These are phyloP conservation scores for Pseudocercospora musae DNA, from an alignment of 2,329 filamentous ascomycete genomes.

Conservation along the genomic window DNA sequence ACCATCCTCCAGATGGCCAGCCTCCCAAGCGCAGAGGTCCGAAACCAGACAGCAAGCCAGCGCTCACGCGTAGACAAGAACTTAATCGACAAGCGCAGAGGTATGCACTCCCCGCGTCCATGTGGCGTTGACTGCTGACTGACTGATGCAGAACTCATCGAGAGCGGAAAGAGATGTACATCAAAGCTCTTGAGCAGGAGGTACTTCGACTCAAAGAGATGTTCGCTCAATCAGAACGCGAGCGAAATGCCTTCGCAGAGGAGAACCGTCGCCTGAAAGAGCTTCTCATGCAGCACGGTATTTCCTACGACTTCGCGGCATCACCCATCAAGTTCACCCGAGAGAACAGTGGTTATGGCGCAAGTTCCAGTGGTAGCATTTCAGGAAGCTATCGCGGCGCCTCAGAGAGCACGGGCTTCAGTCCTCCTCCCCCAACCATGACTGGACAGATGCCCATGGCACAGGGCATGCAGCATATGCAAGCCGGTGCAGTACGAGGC, in stretches of 20 bases:
- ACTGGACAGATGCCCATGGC: slow-evolving; percentile 10
- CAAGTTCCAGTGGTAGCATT: slow-evolving; percentile 53
- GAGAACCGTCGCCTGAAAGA: slow-evolving; percentile 76
- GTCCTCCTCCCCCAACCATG: slow-evolving; percentile 37
- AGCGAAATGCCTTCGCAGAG: slow-evolving; percentile 70
- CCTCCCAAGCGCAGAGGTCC: slow-evolving; percentile 85
- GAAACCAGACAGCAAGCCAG: slow-evolving; percentile 94
- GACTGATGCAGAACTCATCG: slow-evolving; percentile 74
- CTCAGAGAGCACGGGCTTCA: slow-evolving; percentile 47
- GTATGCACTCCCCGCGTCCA: slow-evolving; percentile 44
- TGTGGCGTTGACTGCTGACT: not conserved
- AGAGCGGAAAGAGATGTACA: slow-evolving; percentile 93
- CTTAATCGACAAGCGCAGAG: slow-evolving; percentile 93
- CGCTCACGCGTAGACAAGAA: slow-evolving; percentile 86
- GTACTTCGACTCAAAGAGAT: slow-evolving; percentile 83
- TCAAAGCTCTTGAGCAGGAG: slow-evolving; percentile 89
- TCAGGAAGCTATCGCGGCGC: slow-evolving; percentile 59
- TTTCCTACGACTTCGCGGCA: slow-evolving; percentile 51
- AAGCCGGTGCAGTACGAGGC: slow-evolving; percentile 18
- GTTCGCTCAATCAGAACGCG: slow-evolving; percentile 69
- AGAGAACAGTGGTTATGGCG: slow-evolving; percentile 40
- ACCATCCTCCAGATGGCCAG: slow-evolving; percentile 64
- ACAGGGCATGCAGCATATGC: slow-evolving; percentile 12
- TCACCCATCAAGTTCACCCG: slow-evolving; percentile 37
- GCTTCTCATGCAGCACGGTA: slow-evolving; percentile 57